phyloP scores from a whole-genome alignment of 352 stramenopile genomes.

The Phytopythium litorale region DNA sequence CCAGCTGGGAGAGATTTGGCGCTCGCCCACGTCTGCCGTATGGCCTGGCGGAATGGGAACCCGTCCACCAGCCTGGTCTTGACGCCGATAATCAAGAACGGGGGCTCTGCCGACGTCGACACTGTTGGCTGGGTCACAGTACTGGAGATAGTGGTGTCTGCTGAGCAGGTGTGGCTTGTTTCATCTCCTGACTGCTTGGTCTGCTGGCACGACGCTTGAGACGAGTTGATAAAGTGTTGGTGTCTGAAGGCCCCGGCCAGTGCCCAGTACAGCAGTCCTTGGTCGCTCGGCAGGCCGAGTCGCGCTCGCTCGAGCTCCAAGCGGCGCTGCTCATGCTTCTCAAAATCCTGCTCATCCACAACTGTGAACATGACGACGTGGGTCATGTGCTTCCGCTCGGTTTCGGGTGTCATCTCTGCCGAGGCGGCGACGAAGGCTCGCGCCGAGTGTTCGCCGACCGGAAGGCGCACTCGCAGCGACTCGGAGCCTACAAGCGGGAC shows the following conservation, averaged over 20 bases:
- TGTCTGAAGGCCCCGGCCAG: neutral
- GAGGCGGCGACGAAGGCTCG: constrained; percentile 16
- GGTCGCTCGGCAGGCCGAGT: neutral
- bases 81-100: constrained; percentile 32
- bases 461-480: constrained; percentile 11
- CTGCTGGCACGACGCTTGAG: neutral
- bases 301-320: constrained; percentile 1
- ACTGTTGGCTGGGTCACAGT: neutral
- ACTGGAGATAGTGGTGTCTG: neutral
- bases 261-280: constrained; percentile 16
- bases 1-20: constrained; percentile 8
- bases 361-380: constrained; percentile 14
- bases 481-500: constrained; percentile 17
- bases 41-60: constrained; percentile 32
- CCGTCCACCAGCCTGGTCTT: constrained; percentile 34
- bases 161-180: neutral
- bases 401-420: constrained; percentile 6
- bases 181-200: neutral
- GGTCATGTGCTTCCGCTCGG: constrained; percentile 4
- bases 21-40: constrained; percentile 36
- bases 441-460: constrained; percentile 18
- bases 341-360: constrained; percentile 14
- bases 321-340: constrained; percentile 3
- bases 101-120: constrained; percentile 6
- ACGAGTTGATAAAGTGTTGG: neutral